Conservation (phyloP, 352 stramenopile species). For the Albugo laibachii region DNA sequence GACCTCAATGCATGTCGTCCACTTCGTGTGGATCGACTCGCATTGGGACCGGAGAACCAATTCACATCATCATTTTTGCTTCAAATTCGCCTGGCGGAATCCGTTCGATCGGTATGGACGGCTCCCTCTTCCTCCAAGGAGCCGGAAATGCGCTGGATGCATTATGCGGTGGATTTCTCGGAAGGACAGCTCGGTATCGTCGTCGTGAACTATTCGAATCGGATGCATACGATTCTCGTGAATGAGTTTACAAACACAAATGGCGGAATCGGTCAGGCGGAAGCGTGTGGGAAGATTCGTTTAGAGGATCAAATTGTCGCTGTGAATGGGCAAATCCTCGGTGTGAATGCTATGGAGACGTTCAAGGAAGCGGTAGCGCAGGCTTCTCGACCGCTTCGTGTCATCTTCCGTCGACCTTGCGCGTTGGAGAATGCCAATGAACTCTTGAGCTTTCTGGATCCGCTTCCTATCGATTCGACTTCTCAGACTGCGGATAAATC, state of each 20-base stretch:
- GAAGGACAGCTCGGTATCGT: constrained; percentile 54
- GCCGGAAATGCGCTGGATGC: not conserved
- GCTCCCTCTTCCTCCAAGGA: constrained; percentile 1
- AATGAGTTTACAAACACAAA: constrained; percentile 61
- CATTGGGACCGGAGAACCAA: constrained; percentile 4
- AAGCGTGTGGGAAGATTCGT: constrained; percentile 41
- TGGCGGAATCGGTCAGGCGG: constrained; percentile 46
- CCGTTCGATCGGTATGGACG: constrained; percentile 17
- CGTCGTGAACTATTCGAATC: constrained; percentile 53
- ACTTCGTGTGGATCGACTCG: constrained; percentile 36
- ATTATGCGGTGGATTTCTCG: constrained; percentile 23
- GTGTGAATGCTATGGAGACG: constrained; percentile 57
- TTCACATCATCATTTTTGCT: constrained; percentile 30
- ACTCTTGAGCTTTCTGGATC: too few relatives aligned
- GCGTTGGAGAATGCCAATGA: too few relatives aligned
- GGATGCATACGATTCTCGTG: constrained; percentile 37
- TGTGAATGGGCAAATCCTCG: constrained; percentile 40
- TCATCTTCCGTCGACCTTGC: constrained; percentile 34
- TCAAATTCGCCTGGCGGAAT: constrained; percentile 45
- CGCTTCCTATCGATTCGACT: too few relatives aligned
- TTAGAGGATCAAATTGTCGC: constrained; percentile 65
- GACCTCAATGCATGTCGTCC: constrained; percentile 35
- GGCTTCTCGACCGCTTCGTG: constrained; percentile 33
- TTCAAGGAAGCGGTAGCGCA: constrained; percentile 51
- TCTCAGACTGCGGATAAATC: constrained; percentile 3